phyloP scores from a whole-genome alignment of 2,329 filamentous ascomycete species.

The Alternaria atra region DNA sequence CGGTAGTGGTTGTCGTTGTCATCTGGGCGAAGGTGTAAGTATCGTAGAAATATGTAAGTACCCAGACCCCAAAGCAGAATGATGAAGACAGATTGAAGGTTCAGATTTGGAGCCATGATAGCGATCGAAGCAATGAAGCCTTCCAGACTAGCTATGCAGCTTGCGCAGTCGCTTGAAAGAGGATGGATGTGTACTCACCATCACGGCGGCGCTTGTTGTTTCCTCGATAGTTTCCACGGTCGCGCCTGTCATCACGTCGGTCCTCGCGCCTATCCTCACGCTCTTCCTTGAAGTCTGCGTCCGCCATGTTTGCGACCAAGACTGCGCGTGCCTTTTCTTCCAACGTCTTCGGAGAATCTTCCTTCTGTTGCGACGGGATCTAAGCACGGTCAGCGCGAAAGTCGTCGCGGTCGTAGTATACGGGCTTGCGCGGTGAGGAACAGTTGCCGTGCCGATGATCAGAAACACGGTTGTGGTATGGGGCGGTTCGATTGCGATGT shows the following conservation, averaged over 20 bases:
- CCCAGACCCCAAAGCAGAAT: not conserved
- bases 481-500: conserved; percentile 24
- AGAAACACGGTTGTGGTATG: conserved; percentile 5
- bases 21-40: conserved; percentile 28
- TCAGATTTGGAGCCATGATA: not conserved
- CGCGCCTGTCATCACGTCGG: conserved; percentile 35
- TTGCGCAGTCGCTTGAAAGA: not conserved
- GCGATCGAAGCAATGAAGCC: not conserved
- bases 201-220: conserved; percentile 45
- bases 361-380: conserved; percentile 13
- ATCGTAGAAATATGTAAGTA: conserved; percentile 1
- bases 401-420: conserved; percentile 11
- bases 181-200: conserved; percentile 30
- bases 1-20: conserved; percentile 38
- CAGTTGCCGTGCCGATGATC: conserved; percentile 9
- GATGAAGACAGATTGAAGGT: not conserved
- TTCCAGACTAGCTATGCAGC: not conserved
- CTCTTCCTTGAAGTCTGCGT: conserved; percentile 42
- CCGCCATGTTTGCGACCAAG: conserved; percentile 38
- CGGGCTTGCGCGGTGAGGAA: not conserved
- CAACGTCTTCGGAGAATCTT: conserved; percentile 18
- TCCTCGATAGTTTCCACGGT: conserved; percentile 35
- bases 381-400: conserved; percentile 1
- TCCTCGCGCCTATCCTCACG: conserved; percentile 40
- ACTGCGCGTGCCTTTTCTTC: conserved; percentile 20